Base-by-base conservation (phyloP, 2,329 filamentous ascomycete genomes). In the Trichophyton verrucosum region DNA sequence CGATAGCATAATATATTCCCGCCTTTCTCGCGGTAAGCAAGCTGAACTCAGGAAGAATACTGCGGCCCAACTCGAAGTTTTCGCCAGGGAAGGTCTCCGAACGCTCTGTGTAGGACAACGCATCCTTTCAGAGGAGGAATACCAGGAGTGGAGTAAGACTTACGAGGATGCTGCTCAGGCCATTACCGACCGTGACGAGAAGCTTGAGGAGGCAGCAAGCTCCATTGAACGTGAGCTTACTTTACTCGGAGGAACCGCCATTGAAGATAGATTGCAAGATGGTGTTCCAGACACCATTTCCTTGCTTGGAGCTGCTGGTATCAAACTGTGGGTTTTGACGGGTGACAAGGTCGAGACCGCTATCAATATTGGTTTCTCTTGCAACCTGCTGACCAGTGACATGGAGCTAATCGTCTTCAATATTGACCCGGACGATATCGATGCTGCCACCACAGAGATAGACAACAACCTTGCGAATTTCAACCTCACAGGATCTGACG, bases 301-400 rank as follows among this genome's bases (percentile, higher is more conserved):
- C 58, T 78, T 99, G 51, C 84, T 99, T 59, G 92, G 87, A 33
- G 85, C 91, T 69, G 94, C 94, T 60, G 95, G 95, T 72, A 96
- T 99, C 75, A 99, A 99, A 75, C 83, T 99, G 6, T 99, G 94
- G 94, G 94, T 99, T 60, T 78, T 99, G 65, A 99, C 94, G 15
- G 94, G 95, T 65, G 94, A 99, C 80, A 99, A 97, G 75, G 92
- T 97, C 36, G 94, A 99, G 76, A 99, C 94, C 24, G 94, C 95
- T 61, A 99, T 99, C 84, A 99, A 99, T 76, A 99, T 99, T 71
- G 94, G 94, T 1, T 99, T 97, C 75, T 99, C 95, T 9, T 99
- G 95, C 78, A 99, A 99, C 68, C 81, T 99, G 36, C 82, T 99
- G 60, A 91, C 92, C 75, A 99, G 96, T 73, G 89, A 96, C 66